Percentiles rank a stretch among this genome's conserved stretches.
These are phyloP conservation scores for Auricularia sp. DNA, from an alignment of 768 basidiomycete genomes.

Conservation along the genomic window DNA sequence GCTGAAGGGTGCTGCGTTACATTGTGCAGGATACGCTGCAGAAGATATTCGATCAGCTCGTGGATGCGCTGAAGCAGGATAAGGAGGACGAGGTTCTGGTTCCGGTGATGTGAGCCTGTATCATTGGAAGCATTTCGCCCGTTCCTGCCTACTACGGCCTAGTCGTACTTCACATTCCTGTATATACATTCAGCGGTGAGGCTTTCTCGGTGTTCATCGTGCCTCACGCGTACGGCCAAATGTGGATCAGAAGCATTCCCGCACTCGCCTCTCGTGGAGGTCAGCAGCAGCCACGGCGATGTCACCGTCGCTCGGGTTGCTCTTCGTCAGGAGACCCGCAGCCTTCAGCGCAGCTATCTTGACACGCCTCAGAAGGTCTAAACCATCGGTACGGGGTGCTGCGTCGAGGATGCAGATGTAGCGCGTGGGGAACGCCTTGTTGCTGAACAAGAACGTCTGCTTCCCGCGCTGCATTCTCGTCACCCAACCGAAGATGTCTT, in stretches of 20 bases:
- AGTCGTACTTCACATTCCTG: too few species aligned
- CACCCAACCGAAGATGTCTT: neutral
- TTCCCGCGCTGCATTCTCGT: neutral
- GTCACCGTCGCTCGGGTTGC: neutral
- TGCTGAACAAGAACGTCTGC: neutral
- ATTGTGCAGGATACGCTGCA: too few species aligned
- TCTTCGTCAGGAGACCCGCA: neutral
- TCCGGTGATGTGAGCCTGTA: too few species aligned
- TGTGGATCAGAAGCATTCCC: neutral
- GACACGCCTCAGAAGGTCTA: neutral
- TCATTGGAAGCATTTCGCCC: too few species aligned
- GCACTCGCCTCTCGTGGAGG: neutral
- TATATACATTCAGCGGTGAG: too few species aligned
- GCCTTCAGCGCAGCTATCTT: neutral
- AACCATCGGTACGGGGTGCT: neutral
- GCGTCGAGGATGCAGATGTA: neutral
- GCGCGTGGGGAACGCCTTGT: neutral
- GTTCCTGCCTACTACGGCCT: too few species aligned
- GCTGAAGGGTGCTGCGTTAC: too few species aligned
- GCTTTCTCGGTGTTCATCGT: too few species aligned
- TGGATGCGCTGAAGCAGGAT: too few species aligned
- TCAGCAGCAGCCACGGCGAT: neutral
- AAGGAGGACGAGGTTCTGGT: too few species aligned
- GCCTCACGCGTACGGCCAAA: too few species aligned
- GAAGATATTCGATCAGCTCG: too few species aligned